A percentile compares a stretch with the other conserved stretches of the same genome.
phyloP scores from a whole-genome alignment of 164 flowering plant genomes.

The Berberis thunbergii region DNA sequence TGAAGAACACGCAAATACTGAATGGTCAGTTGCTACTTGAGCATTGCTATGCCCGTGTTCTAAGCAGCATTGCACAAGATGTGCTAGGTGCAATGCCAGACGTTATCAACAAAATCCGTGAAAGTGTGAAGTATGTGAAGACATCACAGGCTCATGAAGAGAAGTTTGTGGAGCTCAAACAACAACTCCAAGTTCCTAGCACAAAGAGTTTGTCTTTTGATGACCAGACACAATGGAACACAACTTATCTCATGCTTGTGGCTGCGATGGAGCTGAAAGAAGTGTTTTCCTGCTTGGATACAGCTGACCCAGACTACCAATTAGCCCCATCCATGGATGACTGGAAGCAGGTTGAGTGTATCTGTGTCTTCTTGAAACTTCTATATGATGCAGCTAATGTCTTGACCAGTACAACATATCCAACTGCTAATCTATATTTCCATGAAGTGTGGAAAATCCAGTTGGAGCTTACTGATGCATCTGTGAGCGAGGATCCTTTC shows the following conservation, averaged over 20 bases:
- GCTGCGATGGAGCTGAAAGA: slow-evolving; percentile 64
- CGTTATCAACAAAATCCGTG: slow-evolving; percentile 48
- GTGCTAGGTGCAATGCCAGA: slow-evolving; percentile 26
- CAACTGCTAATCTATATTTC: slow-evolving; percentile 52
- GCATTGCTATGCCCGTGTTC: slow-evolving; percentile 49
- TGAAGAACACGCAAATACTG: slow-evolving; percentile 38
- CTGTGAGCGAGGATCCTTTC: slow-evolving; percentile 42
- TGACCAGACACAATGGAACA: slow-evolving; percentile 53
- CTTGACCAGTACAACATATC: slow-evolving; percentile 33
- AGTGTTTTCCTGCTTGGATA: slow-evolving; percentile 60
- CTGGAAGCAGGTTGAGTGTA: slow-evolving; percentile 61
- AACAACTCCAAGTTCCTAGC: slow-evolving; percentile 64
- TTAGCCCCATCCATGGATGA: slow-evolving; percentile 54
- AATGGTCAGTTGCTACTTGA: slow-evolving; percentile 30
- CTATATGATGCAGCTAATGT: slow-evolving; percentile 54
- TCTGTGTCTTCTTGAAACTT: slow-evolving; percentile 49
- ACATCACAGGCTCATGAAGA: slow-evolving; percentile 43
- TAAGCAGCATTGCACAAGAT: slow-evolving; percentile 55
- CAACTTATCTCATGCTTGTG: slow-evolving; percentile 61
- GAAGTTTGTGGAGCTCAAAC: slow-evolving; percentile 48
- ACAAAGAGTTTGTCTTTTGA: slow-evolving; percentile 38
- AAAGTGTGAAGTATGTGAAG: slow-evolving; percentile 62
- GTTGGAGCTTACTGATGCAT: slow-evolving; percentile 41
- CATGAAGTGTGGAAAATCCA: slow-evolving; percentile 61
- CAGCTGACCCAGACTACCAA: slow-evolving; percentile 43